Base-by-base conservation (phyloP, 768 basidiomycete genomes). In the Leucosporidium creatinivorum region DNA sequence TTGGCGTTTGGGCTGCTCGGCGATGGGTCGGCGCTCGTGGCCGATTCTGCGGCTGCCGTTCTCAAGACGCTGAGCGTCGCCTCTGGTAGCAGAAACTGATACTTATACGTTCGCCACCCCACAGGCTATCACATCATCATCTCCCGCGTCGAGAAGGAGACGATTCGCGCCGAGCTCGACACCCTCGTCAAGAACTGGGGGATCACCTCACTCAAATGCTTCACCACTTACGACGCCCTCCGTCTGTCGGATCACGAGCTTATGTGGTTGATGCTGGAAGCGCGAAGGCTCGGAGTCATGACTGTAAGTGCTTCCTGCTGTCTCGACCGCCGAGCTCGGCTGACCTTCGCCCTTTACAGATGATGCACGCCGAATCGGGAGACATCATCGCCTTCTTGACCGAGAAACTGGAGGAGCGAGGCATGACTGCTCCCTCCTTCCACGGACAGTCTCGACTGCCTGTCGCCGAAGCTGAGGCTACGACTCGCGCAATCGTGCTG, bases 391-490 rank as follows among this genome's bases (percentile, higher is more conserved):
- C n/a, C 9, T 55, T 25, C 25, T 17, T 55, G 17, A 55, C 54
- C 25, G 54, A 30, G 17, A 55, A 55, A 26, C 21, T 51, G 23
- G 50, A 51, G 21, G 50, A 51, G 50, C 4, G 50, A n/a, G 50
- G 50, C 3, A 51, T 51, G 50, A 51, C 50, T 3, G 50, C 23
- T 51, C 76, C 76, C 21, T 75, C 69, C 65, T 69, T 76, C 62
- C 77, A 78, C 65, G 74, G 70, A 6, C 73, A 74, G 10, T 74
- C 77, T 23, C 70, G 77, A 0, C 76, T 77, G 17, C 74, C 73
- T 4, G 58, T 78, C 44, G 76, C 76, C 58, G 77, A 78, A 58
- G 69, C 68, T 30, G 77, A 78, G 58, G 77, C 77, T 19, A 77
- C 77, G 21, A 76, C 75, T 61, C 77, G 77, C 26, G 76, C 76